These are phyloP conservation scores for Rhodotorula sp. DNA, from an alignment of 1,284 basidiomycete species.

Conservation along the genomic window DNA sequence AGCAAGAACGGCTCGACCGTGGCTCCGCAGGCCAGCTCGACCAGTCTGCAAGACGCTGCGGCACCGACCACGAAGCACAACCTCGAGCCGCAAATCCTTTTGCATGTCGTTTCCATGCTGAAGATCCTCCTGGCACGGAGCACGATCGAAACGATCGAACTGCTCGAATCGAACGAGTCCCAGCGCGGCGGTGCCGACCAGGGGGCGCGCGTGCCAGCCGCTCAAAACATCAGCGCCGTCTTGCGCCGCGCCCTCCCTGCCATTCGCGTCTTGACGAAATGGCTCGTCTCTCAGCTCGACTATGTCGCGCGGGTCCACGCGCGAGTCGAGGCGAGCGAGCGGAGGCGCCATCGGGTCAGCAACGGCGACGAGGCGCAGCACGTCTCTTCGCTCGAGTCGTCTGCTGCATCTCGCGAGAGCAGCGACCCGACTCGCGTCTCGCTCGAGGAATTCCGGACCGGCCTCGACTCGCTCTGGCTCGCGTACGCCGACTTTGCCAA, in stretches of 20 bases:
- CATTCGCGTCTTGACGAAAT: constrained; percentile 82
- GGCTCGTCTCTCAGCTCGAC: constrained; percentile 76
- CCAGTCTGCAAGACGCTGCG: background rate
- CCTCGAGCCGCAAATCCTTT: constrained; percentile 65
- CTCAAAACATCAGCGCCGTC: constrained; percentile 77
- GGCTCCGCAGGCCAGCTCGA: background rate
- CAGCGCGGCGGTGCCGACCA: constrained; percentile 46
- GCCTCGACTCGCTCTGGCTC: constrained; percentile 65
- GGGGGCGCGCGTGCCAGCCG: constrained; percentile 57
- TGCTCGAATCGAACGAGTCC: constrained; percentile 49
- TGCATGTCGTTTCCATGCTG: constrained; percentile 71
- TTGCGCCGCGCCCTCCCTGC: constrained; percentile 83
- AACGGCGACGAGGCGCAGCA: constrained; percentile 10
- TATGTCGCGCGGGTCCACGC: constrained; percentile 57
- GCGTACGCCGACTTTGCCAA: constrained; percentile 69
- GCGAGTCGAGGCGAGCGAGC: constrained; percentile 25
- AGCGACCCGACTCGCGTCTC: background rate
- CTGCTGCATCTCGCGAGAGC: background rate
- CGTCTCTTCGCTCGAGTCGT: background rate
- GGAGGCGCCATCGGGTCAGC: background rate
- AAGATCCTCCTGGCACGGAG: constrained; percentile 68
- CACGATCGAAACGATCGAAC: constrained; percentile 55
- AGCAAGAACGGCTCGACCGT: constrained; percentile 1
- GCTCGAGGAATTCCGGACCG: background rate
- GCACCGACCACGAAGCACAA: background rate